phyloP scores from a whole-genome alignment of 2,329 filamentous ascomycete genomes.

The Clarireedia homoeocarpa region DNA sequence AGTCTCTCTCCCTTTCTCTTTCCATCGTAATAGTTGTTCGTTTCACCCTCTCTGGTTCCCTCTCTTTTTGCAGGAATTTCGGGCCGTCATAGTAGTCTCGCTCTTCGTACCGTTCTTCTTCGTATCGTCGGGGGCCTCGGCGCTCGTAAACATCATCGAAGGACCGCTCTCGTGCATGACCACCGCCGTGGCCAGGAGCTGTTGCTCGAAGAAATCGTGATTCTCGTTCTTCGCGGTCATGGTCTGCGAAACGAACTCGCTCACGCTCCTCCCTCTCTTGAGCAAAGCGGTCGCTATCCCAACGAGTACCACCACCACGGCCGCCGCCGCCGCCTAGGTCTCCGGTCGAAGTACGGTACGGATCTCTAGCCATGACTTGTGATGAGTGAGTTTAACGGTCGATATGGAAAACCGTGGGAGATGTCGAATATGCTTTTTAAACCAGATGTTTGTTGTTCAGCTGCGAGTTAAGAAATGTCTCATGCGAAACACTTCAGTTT shows the following conservation, averaged over 20 bases:
- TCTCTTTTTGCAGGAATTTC: conserved; percentile 35
- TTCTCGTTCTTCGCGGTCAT: conserved; percentile 43
- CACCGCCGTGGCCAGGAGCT: conserved; percentile 19
- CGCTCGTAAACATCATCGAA: conserved; percentile 43
- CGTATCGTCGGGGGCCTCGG: conserved; percentile 28
- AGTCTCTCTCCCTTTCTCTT: conserved; percentile 21
- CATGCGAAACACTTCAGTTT: background rate
- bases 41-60: conserved; percentile 35
- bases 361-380: conserved; percentile 25
- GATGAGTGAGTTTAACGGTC: background rate
- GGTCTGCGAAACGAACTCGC: conserved; percentile 32
- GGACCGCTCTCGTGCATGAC: conserved; percentile 38
- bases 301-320: conserved; percentile 31
- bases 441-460: background rate
- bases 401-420: background rate
- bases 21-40: conserved; percentile 26
- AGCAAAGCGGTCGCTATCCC: conserved; percentile 48
- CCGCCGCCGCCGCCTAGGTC: conserved; percentile 31
- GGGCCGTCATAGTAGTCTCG: conserved; percentile 36
- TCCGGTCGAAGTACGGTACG: conserved; percentile 26
- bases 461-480: background rate
- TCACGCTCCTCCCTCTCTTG: conserved; percentile 33
- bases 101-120: conserved; percentile 31
- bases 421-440: background rate
- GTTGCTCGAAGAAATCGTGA: conserved; percentile 34